Evolutionary conservation across 1,284 basidiomycete species (phyloP).

Genomic region (Tetrapyrgos nigripes): DNA sequence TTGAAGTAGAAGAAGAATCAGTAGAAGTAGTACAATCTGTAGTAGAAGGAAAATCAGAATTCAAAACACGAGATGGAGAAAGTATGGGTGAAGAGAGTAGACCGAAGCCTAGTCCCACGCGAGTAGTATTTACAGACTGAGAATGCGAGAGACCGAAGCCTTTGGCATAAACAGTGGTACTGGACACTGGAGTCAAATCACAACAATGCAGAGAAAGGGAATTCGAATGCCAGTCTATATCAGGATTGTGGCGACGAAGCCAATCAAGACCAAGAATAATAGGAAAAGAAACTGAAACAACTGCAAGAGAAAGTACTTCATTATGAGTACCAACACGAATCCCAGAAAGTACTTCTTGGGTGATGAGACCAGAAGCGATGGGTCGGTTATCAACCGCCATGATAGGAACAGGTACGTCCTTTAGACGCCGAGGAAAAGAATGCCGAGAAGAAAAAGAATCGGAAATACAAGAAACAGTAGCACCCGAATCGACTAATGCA

Average conservation of each 20-base stretch:
- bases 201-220: slow-evolving; percentile 8
- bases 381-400: slow-evolving; percentile 40
- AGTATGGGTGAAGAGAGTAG: background rate
- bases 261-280: slow-evolving; percentile 22
- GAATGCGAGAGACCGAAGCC: background rate
- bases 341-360: slow-evolving; percentile 34
- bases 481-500: slow-evolving; percentile 31
- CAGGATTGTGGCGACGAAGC: slow-evolving; percentile 19
- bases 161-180: slow-evolving; percentile 19
- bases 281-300: slow-evolving; percentile 17
- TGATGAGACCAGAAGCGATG: slow-evolving; percentile 37
- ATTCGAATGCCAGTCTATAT: slow-evolving; percentile 15
- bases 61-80: background rate
- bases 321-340: slow-evolving; percentile 28
- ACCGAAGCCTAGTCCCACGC: slow-evolving; percentile 1
- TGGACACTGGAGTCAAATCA: slow-evolving; percentile 1
- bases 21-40: too few relatives aligned
- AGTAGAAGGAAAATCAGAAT: background rate
- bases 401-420: slow-evolving; percentile 36
- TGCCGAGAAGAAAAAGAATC: slow-evolving; percentile 33
- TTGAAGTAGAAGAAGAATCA: too few relatives aligned
- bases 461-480: slow-evolving; percentile 36
- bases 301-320: slow-evolving; percentile 10
- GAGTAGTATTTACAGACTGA: background rate
- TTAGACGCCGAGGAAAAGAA: slow-evolving; percentile 28